phyloP scores from a whole-genome alignment of 257 asterid species.

The Solanum peruvianum region DNA sequence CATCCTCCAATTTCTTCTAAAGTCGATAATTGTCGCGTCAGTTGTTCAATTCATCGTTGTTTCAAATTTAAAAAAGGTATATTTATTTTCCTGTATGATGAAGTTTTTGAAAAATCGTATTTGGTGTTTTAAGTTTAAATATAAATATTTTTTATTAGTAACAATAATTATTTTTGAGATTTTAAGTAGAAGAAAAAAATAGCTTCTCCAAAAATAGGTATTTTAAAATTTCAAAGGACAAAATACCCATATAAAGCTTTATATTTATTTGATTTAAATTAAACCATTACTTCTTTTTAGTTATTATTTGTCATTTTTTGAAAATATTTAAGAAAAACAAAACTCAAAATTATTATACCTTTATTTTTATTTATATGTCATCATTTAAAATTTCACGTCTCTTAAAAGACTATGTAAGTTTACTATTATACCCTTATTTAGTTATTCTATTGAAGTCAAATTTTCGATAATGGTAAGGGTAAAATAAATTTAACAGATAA shows the following conservation, averaged over 20 bases:
- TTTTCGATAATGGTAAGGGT: too few species aligned
- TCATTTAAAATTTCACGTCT: too few species aligned
- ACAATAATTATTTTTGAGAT: neutral
- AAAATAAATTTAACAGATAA: too few species aligned
- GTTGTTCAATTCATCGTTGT: neutral
- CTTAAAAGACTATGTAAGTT: too few species aligned
- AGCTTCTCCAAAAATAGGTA: too few species aligned
- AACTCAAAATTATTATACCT: neutral
- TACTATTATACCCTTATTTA: too few species aligned
- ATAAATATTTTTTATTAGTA: too few species aligned
- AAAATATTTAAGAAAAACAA: neutral
- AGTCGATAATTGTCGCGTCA: neutral
- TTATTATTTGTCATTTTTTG: neutral
- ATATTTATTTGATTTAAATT: neutral
- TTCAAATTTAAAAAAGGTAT: neutral
- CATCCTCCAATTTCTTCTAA: neutral
- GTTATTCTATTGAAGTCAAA: too few species aligned
- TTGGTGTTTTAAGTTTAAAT: neutral
- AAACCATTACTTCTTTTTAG: neutral
- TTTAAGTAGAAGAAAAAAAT: neutral
- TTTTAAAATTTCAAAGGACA: neutral
- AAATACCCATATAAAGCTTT: neutral
- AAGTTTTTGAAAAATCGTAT: too few species aligned
- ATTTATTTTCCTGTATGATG: neutral
- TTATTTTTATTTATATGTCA: too few species aligned